Evolutionary conservation across 2,329 filamentous ascomycete genomes (phyloP), one percentile per base, ranked within the genome.

Genomic region (Dactylellina cionopaga): DNA sequence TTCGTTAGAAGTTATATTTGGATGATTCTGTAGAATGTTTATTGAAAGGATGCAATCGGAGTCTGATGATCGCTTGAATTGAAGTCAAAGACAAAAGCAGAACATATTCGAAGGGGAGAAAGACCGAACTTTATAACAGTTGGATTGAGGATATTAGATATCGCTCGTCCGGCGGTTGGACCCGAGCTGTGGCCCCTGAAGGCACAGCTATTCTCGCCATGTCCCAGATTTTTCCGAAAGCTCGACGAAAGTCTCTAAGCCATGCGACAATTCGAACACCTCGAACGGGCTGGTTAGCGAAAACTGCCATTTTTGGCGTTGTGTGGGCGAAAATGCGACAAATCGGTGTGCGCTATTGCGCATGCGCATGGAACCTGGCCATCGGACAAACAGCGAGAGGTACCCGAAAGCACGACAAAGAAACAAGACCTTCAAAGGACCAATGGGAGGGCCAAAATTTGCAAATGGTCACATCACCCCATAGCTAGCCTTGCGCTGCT

Each of bases 31-130:
- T 35, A 41, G 52, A 51, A 39, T 15, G 27, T 25, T 33, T 17
- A 51, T 37, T 37, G 13, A 46, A 43, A 41, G 46, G 51, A 64
- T 64, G 66, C 66, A 71, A 71, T 44, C 51, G 52, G 59, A 43
- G 41, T 43, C 44, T 71, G 66, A 44, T 71, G 66, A 64, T 71
- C 51, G 51, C 41, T 58, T 63, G 58, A 43, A 64, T 58, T 71
- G 66, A 71, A 71, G 66, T 71, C 66, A 71, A 71, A 71, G 66
- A 64, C 51, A 71, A n/a, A 71, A 71, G 35, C 58, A 71, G 52
- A 17, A 69, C 47, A 15, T 17, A 24, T 43, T 51, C 24, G 51
- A 31, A 41, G 66, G 66, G 66, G 66, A 64, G 58, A 47, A 59
- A 5, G 15, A 37, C 41, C 66, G 66, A 71, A 71, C 66, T 71